These are phyloP conservation scores for Colletotrichum tamarilloi DNA, from an alignment of 2,329 filamentous ascomycete species.

Conservation along the genomic window DNA sequence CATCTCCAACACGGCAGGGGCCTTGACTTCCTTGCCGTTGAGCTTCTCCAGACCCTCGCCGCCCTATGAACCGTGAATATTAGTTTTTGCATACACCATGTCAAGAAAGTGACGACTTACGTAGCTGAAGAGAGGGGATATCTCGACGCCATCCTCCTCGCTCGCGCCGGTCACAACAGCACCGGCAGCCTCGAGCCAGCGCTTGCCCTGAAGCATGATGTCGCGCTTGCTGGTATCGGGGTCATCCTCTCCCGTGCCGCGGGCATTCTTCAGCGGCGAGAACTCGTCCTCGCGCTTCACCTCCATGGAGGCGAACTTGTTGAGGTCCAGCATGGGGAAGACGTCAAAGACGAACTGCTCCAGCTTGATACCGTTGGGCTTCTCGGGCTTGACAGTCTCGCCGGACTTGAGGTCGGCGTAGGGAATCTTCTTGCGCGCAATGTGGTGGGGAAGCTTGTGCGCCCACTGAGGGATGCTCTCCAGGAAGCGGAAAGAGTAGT, in stretches of 20 bases:
- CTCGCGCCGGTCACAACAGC: conserved; percentile 76
- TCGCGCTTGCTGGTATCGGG: conserved; percentile 92
- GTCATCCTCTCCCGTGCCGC: conserved; percentile 89
- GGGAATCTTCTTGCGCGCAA: conserved; percentile 98
- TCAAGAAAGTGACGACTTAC: conserved; percentile 68
- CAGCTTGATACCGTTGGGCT: conserved; percentile 97
- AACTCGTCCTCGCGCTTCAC: conserved; percentile 98
- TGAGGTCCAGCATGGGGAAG: conserved; percentile 87
- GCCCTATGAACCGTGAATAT: conserved; percentile 52
- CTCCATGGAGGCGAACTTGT: conserved; percentile 95
- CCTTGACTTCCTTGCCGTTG: conserved; percentile 63
- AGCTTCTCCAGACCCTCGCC: conserved; percentile 72
- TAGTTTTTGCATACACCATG: conserved; percentile 29
- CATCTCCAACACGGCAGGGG: conserved; percentile 63
- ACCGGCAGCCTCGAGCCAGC: conserved; percentile 86
- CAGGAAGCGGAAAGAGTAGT: conserved; percentile 95
- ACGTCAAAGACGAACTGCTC: conserved; percentile 99
- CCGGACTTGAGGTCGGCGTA: conserved; percentile 81
- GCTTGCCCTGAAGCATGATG: conserved; percentile 88
- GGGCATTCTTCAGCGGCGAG: conserved; percentile 92
- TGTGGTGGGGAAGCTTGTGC: conserved; percentile 90
- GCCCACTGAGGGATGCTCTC: conserved; percentile 90
- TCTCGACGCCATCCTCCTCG: conserved; percentile 78
- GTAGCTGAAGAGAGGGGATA: conserved; percentile 95
- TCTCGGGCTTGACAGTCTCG: conserved; percentile 87